Conservation (phyloP, 2,329 filamentous ascomycete genomes). For the Lasiodiplodia hormozganensis region DNA sequence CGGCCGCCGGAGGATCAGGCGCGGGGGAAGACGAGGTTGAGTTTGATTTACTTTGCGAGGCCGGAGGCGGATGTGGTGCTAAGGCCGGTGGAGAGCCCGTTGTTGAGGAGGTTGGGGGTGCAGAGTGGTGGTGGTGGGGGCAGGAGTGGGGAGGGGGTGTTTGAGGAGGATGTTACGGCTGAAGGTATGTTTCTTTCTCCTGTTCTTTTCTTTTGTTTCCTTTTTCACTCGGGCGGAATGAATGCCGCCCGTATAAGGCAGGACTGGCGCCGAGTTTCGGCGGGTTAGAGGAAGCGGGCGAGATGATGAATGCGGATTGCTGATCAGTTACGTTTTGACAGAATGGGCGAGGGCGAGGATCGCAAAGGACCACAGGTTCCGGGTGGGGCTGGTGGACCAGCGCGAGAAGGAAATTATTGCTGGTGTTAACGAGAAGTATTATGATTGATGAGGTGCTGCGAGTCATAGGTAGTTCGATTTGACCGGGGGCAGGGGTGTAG, state of each 20-base stretch:
- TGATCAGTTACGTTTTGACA: background rate
- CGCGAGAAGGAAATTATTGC: constrained; percentile 10
- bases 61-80: constrained; percentile 48
- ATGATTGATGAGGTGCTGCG: background rate
- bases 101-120: constrained; percentile 34
- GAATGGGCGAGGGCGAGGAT: constrained; percentile 10
- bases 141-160: background rate
- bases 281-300: background rate
- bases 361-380: constrained; percentile 16
- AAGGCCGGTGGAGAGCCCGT: constrained; percentile 45
- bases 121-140: background rate
- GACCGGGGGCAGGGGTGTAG: background rate
- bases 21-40: constrained; percentile 45
- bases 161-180: constrained; percentile 4
- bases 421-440: constrained; percentile 9
- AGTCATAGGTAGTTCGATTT: background rate
- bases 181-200: background rate
- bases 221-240: background rate
- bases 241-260: background rate
- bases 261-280: background rate
- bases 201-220: background rate
- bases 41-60: constrained; percentile 51
- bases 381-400: constrained; percentile 16
- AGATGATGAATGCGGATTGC: background rate
- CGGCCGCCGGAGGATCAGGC: constrained; percentile 45